Evolutionary conservation across 176 grass and related monocot genomes (phyloP), one percentile per base, ranked within the genome.

Genomic region (Panicum miliaceum): DNA sequence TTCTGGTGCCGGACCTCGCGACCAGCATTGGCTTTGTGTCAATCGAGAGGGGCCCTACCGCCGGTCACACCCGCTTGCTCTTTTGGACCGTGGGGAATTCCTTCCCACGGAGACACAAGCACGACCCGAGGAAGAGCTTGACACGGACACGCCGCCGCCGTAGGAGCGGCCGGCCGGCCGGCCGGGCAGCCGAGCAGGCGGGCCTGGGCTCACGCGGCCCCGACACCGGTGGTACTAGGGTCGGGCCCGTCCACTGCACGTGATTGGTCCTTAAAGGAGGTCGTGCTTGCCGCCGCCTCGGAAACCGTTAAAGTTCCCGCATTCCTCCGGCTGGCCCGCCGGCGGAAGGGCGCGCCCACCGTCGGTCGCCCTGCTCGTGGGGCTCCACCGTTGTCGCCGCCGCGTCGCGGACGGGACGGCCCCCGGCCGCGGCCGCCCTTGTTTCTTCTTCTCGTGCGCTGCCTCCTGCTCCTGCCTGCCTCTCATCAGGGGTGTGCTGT

Each of bases 251-350:
- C 25, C 81, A 87, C 89, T 84, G 75, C 89, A 90, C 89, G 84
- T 84, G 84, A 90, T 90, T 90, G 84, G 89, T 90, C 84, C 81
- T 90, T 87, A 79, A 87, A 87, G 89, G 68, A 23, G 57, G 74
- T 35, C 79, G 71, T 43, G 88, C 84, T 90, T 79, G 84, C 75
- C 81, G 68, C 81, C 23, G 68, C 89, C 89, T 90, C 89, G 89
- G 80, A 84, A 90, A 84, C 80, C 89, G 89, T 79, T 87, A 90
- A 90, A 87, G 84, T 18, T 40, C 60, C 26, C 26, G 23, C 25
- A 62, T 51, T 71, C 65, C 50, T 81, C 77, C 86, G 40, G 34
- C 62, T 76, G 62, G 71, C 70, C 82, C 60, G 48, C 59, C 59
- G 43, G 69, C 72, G 10, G 65, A 42, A 57, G 60, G 11, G 22